These are phyloP conservation scores for Trametes polyzona DNA, from an alignment of 1,284 basidiomycete genomes.

Conservation along the genomic window DNA sequence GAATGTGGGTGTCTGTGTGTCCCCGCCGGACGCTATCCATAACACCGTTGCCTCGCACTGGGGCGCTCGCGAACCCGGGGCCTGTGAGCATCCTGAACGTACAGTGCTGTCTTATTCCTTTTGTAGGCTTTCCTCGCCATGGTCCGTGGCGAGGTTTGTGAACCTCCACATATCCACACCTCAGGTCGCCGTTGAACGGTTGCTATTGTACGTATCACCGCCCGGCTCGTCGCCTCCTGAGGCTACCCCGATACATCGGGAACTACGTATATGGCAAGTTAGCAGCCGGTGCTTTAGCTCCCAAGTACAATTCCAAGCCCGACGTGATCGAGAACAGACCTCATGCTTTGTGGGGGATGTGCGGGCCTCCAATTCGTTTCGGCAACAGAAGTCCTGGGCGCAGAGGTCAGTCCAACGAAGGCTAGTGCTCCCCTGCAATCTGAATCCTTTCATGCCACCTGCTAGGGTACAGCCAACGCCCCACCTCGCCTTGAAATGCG, in stretches of 20 bases:
- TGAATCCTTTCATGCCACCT: no score
- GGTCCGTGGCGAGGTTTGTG: no score
- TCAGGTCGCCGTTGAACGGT: background rate
- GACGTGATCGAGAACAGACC: background rate
- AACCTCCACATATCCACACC: background rate
- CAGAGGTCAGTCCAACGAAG: no score
- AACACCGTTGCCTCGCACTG: background rate
- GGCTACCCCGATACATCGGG: background rate
- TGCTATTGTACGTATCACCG: no score
- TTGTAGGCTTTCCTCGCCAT: no score
- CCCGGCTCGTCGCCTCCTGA: background rate
- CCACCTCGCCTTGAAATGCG: no score
- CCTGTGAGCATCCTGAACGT: no score
- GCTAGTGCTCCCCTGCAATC: no score
- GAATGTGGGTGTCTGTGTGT: conserved; percentile 2
- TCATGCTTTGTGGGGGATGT: background rate
- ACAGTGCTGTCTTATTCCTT: no score
- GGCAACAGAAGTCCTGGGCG: background rate
- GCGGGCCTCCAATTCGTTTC: background rate
- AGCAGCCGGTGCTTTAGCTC: background rate
- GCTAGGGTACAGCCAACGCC: no score
- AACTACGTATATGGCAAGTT: background rate
- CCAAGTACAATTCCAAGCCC: background rate
- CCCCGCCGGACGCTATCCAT: background rate
- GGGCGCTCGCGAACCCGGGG: background rate